These are phyloP conservation scores for Cryptococcus neoformans DNA, from an alignment of 1,284 basidiomycete species.

Conservation along the genomic window DNA sequence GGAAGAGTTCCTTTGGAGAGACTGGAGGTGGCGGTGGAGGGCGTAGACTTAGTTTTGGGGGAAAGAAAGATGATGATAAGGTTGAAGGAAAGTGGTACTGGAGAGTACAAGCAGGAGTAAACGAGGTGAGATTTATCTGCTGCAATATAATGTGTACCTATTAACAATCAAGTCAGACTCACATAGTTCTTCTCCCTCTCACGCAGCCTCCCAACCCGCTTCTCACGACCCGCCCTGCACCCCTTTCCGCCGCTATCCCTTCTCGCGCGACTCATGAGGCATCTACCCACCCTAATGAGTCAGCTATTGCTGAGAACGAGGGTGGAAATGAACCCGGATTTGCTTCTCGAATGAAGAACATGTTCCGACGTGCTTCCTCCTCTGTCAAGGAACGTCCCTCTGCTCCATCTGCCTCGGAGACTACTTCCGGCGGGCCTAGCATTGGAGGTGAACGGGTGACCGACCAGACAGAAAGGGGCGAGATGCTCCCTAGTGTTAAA, in stretches of 20 bases:
- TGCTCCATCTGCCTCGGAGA: neutral
- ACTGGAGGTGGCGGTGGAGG: neutral
- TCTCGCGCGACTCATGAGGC: conserved; percentile 15
- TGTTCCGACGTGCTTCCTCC: conserved; percentile 24
- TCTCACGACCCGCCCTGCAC: conserved; percentile 28
- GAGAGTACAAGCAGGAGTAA: conserved; percentile 40
- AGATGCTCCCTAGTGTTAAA: conserved; percentile 20
- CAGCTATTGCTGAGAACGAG: neutral
- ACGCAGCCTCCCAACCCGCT: conserved; percentile 38
- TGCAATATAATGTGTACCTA: neutral
- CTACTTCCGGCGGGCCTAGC: neutral
- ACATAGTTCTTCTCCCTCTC: conserved; percentile 38
- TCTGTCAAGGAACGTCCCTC: conserved; percentile 2
- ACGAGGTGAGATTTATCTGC: conserved; percentile 27
- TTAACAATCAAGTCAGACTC: conserved; percentile 19
- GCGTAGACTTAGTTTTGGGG: conserved; percentile 12
- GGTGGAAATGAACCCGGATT: conserved; percentile 14
- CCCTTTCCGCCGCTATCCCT: conserved; percentile 34
- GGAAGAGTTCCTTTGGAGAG: conserved; percentile 22
- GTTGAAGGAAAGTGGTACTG: conserved; percentile 41
- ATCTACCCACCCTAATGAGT: neutral
- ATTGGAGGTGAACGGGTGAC: conserved; percentile 17
- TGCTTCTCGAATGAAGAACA: conserved; percentile 31
- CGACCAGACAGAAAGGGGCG: conserved; percentile 27
- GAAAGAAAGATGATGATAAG: conserved; percentile 8